Evolutionary conservation across 1,139 yeast genomes (phyloP), one percentile per base, ranked within the genome.

Genomic region (Yamadazyma siamensis): DNA sequence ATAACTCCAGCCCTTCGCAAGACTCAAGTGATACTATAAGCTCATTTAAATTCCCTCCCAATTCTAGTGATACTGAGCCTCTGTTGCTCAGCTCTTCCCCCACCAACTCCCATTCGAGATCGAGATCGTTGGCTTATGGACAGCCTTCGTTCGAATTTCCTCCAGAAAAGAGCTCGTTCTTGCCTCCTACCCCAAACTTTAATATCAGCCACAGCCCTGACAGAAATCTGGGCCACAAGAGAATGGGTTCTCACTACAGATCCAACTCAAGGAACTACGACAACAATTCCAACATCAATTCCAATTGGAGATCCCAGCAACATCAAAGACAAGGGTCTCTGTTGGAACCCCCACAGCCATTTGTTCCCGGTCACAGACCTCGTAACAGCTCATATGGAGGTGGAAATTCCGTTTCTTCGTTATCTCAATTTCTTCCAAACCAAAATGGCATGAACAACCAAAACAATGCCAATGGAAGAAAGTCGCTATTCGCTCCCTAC

Each of bases 401-500:
- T 17, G 73, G 58, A 13, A 57, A 73, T 2, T 77, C 88, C 0
- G 70, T 80, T 22, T 80, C 88, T 2, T 81, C 91, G 1, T 51
- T 68, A 38, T 56, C 66, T 3, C 68, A 60, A 29, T 65, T 67
- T 39, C 42, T 60, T 42, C 68, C 68, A 3, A 43, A 40, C 25
- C 26, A 55, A 52, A 44, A 44, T 33, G 46, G 44, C 33, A 41
- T 40, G 14, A 32, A 38, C 16, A 47, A 46, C 27, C 46, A 50
- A 32, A 61, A 61, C 24, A 47, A 50, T 32, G 27, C 36, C 12
- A 64, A 64, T 34, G 67, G 69, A 13, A 77, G 98, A 47, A 91
- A 89, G 52, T 85, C 96, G 0, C 71, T 91, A 34, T 91, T 91
- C 62, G 95, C 96, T 17, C 98, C 98, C 5, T 91, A 91, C 52